Base-by-base conservation (phyloP, 139 green algal genomes). In the Chara braunii region DNA sequence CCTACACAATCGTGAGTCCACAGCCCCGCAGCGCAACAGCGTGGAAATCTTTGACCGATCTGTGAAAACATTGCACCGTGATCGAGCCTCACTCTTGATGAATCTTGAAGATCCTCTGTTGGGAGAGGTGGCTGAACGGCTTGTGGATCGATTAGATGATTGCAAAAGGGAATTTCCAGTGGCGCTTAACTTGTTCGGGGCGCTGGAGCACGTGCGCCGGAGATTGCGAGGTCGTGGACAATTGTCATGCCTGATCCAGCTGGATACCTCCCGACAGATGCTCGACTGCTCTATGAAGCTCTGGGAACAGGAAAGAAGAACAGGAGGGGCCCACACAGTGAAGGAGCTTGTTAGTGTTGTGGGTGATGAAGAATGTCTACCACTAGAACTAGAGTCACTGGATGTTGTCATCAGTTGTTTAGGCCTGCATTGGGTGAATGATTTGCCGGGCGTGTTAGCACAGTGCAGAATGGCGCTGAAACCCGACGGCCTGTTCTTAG, bases 341-440 rank as follows among this genome's bases (percentile, higher is more conserved):
- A 45, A 63, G 24, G 24, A 60, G 7, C 30, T 40, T 8, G 11
- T 23, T 6, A 3, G n/a, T 36, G 37, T 72, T 43, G 22, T 60
- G 71, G 64, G 35, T 5, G 59, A 30, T 31, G 58, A 72, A 8
- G 81, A 87, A 40, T 34, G 52, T 3, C 52, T 87, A 23, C 71
- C 72, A 11, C 51, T 88, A 6, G 36, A 74, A 34, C 40, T 75
- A 8, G 40, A 80, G 70, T 29, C 43, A 0, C 37, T 81, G 2
- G 75, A 81, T 33, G 81, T 83, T 14, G 80, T 93, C 14, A 74
- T 93, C 42, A 83, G 70, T 70, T 84, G 60, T 37, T 51, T 94
- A 36, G 79, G 87, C 2, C 63, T 94, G 18, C 86, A 93, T 60
- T 93, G 86, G 86, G 78, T 90, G 35, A 93, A 93, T 66, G 87